Base-by-base conservation (phyloP, 2,329 filamentous ascomycete species). In the Biscogniauxia mediterranea region DNA sequence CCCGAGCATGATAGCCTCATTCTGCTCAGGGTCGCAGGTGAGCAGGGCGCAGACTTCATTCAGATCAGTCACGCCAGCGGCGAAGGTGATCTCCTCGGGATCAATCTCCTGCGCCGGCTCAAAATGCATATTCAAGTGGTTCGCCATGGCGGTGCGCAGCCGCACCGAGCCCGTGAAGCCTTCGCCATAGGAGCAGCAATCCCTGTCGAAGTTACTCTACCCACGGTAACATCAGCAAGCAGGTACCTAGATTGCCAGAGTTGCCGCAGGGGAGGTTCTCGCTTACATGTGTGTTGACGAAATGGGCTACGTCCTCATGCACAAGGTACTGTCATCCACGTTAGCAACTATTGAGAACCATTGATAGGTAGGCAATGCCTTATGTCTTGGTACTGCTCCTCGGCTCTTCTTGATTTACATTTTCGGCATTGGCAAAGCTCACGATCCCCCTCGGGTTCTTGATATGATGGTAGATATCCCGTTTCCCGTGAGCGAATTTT, bases 1-100 rank as follows among this genome's bases (percentile, higher is more conserved):
- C 17, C 66, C 66, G 13, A 70, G 58, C 25, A 70, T 26, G 53
- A 70, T 55, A 11, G 60, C 5, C 38, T 46, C 17, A n/a, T 46
- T 46, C 28, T 69, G 57, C 3, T 58, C 58, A 0, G 68, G 64
- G 49, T 69, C 55, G n/a, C 68, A 69, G 11, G 66, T 67, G 28
- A 70, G 15, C 23, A 65, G 20, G 3, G 68, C 64, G 38, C 67
- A 69, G 13, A 62, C 64, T 56, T 70, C 68, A 38, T 67, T 70
- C 1, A 69, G 53, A 32, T 58, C 60, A 5, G 68, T 70, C 2
- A 70, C 67, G 0, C 68, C 68, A 5, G 67, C 66, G 1, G 64
- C 64, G 38, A 68, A 70, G 2, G 68, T 69, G 58, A 70, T 63
- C 19, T 70, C 52, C 52, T 70, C 67, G n/a, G 61, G 58, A 32